Evolutionary conservation across 2,329 filamentous ascomycete species (phyloP).

Genomic region (Botrytis paeoniae): DNA sequence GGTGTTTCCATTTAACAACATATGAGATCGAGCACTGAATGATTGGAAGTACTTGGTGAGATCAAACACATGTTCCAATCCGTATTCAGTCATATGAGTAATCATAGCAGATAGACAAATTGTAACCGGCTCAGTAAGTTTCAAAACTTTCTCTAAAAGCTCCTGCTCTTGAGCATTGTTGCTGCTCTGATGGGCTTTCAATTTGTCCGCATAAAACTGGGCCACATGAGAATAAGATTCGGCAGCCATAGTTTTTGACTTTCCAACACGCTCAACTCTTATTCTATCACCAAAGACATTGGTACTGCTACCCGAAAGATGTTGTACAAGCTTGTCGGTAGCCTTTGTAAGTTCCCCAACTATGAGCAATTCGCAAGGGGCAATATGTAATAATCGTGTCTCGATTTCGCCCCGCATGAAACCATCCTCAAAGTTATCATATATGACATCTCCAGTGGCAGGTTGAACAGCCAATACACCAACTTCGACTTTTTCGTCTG

Average conservation of each 20-base stretch:
- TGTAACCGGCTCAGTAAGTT: conserved; percentile 79
- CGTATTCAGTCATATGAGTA: conserved; percentile 84
- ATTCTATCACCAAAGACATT: conserved; percentile 92
- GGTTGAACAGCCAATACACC: conserved; percentile 93
- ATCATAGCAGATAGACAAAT: conserved; percentile 97
- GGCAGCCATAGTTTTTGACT: conserved; percentile 75
- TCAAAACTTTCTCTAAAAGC: conserved; percentile 81
- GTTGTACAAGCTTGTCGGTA: conserved; percentile 86
- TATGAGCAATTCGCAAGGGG: conserved; percentile 91
- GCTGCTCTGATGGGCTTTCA: conserved; percentile 57
- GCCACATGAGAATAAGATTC: conserved; percentile 87
- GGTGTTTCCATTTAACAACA: conserved; percentile 94
- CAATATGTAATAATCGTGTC: conserved; percentile 90
- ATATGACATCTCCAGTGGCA: conserved; percentile 91
- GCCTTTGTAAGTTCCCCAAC: conserved; percentile 87
- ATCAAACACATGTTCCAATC: conserved; percentile 91
- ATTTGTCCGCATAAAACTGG: conserved; percentile 85
- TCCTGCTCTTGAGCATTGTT: conserved; percentile 56
- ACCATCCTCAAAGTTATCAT: conserved; percentile 93
- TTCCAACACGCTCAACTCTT: conserved; percentile 75
- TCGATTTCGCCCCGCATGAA: conserved; percentile 98
- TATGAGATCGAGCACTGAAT: conserved; percentile 90
- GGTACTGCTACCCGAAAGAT: conserved; percentile 82
- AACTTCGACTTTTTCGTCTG: conserved; percentile 89
- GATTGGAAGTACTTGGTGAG: conserved; percentile 96